These are phyloP conservation scores for Casuarina cunninghamiana DNA, from an alignment of 306 rosid species.

Conservation along the genomic window DNA sequence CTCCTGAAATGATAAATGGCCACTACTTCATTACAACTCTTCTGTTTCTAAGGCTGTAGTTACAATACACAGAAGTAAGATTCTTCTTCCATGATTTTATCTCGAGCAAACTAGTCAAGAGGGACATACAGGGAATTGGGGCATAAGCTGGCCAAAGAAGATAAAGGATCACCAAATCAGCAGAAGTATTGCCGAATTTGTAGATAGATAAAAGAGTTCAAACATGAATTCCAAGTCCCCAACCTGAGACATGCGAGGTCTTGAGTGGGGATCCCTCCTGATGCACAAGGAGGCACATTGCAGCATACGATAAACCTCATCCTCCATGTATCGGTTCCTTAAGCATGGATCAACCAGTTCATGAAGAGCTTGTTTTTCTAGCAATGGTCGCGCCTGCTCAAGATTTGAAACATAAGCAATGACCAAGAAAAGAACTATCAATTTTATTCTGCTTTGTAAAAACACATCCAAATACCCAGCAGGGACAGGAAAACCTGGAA, in stretches of 20 bases:
- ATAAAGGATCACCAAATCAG: neutral
- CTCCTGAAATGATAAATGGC: too few relatives aligned
- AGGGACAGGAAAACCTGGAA: neutral
- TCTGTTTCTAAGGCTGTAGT: too few relatives aligned
- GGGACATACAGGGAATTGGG: too few relatives aligned
- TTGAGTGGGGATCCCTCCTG: constrained; percentile 56
- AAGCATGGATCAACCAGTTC: constrained; percentile 75
- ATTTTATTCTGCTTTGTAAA: neutral
- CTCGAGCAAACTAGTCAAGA: too few relatives aligned
- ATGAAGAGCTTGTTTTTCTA: constrained; percentile 48
- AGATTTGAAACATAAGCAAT: constrained; percentile 20
- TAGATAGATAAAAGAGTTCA: neutral
- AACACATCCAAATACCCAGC: neutral
- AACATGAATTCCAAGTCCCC: constrained; percentile 1
- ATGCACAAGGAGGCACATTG: constrained; percentile 82
- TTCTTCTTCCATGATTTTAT: too few relatives aligned
- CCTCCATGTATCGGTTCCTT: constrained; percentile 45
- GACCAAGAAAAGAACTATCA: constrained; percentile 10
- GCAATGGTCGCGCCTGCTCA: constrained; percentile 78
- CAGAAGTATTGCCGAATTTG: neutral
- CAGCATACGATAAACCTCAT: constrained; percentile 73
- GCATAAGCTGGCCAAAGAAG: too few relatives aligned
- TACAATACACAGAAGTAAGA: too few relatives aligned
- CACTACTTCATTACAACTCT: too few relatives aligned
- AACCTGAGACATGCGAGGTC: constrained; percentile 99